Conservation (phyloP, 768 basidiomycete species). For the Hygrophoropsis aurantiaca region DNA sequence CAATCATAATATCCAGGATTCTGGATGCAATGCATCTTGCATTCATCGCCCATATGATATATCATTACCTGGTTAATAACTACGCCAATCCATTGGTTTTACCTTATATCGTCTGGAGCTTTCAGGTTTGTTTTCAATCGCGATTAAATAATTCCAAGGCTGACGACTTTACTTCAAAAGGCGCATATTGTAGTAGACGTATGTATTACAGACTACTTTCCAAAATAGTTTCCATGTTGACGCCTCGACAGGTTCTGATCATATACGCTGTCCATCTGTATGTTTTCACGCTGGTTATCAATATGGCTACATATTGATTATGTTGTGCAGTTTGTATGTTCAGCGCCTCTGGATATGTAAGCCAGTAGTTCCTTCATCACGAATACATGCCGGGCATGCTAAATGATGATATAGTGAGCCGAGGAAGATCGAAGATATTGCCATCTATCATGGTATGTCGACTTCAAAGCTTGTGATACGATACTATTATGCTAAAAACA, state of each 20-base stretch:
- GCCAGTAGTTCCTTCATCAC: background rate
- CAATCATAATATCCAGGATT: slow-evolving; percentile 24
- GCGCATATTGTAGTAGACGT: background rate
- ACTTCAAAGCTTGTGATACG: no score
- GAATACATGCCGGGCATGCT: background rate
- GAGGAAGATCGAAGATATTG: background rate
- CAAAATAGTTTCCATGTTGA: background rate
- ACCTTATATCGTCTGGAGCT: slow-evolving; percentile 26
- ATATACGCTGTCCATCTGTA: background rate
- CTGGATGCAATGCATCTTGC: slow-evolving; percentile 36
- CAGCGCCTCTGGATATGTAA: slow-evolving; percentile 1
- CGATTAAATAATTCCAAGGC: no score
- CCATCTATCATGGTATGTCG: background rate
- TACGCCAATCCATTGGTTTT: slow-evolving; percentile 29
- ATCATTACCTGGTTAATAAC: slow-evolving; percentile 36
- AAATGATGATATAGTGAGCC: background rate
- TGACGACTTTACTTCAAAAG: background rate
- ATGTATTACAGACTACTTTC: no score
- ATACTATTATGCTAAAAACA: background rate
- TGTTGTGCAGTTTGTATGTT: background rate
- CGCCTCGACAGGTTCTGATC: background rate
- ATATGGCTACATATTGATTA: background rate
- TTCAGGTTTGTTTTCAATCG: background rate
- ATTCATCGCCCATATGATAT: slow-evolving; percentile 33
- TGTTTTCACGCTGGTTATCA: background rate